phyloP scores from a whole-genome alignment of 75 land plant species.

The Larix kaempferi region DNA sequence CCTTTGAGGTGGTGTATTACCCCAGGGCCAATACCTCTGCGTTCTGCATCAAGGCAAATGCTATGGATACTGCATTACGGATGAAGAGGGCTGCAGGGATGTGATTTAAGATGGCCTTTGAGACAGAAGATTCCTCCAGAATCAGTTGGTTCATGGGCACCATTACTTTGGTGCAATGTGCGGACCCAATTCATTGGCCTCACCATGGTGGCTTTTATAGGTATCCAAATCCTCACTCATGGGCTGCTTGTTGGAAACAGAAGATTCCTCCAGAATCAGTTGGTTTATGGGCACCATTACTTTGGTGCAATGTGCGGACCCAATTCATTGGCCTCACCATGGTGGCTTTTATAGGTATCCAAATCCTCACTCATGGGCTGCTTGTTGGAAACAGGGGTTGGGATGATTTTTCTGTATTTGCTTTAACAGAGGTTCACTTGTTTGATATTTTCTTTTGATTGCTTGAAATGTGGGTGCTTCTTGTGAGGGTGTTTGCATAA shows the following conservation, averaged over 20 bases:
- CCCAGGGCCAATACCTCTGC: too few relatives aligned
- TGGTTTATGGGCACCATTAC: too few relatives aligned
- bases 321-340: too few relatives aligned
- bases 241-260: too few relatives aligned
- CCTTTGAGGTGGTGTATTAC: too few relatives aligned
- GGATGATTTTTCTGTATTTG: neutral
- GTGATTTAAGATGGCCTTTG: slow-evolving; percentile 96
- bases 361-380: neutral
- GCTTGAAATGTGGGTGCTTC: neutral
- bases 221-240: slow-evolving; percentile 48
- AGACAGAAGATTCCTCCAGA: too few relatives aligned
- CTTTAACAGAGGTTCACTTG: neutral
- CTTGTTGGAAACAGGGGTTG: too few relatives aligned
- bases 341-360: neutral
- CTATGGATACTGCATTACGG: too few relatives aligned
- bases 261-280: too few relatives aligned
- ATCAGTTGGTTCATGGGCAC: too few relatives aligned
- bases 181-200: slow-evolving; percentile 92
- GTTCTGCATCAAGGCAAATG: too few relatives aligned
- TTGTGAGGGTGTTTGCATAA: neutral
- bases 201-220: slow-evolving; percentile 97
- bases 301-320: too few relatives aligned
- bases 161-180: slow-evolving; percentile 74
- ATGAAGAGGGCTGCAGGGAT: slow-evolving; percentile 93
- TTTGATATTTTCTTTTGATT: neutral